Evolutionary conservation across 768 basidiomycete genomes (phyloP), one percentile per base, ranked within the genome.

Genomic region (Gloeostereum incarnatum): DNA sequence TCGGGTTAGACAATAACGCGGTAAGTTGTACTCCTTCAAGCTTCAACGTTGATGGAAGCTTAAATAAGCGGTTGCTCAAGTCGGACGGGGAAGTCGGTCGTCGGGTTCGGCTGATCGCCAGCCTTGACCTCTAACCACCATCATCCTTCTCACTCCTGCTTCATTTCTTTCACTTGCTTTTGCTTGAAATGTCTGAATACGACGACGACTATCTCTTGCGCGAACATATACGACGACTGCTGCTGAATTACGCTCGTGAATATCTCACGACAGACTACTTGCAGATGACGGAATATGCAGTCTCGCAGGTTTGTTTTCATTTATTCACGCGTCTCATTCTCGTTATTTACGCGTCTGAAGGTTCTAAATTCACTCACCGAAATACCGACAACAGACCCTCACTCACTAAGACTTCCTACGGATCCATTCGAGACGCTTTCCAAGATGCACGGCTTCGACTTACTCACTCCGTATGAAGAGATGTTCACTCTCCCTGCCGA

Each of bases 251-350:
- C 47, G 68, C 60, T 5, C 62, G 62, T 24, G 55, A 51, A 13
- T 70, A 84, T 53, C 54, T 78, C 22, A 71, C 76, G 0, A 68
- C 57, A 38, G 65, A 80, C 49, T 69, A 82, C 49, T 54, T 74
- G 31, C 51, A 61, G 10, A 74, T 69, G 47, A 81, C 79, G 3
- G 61, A 72, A 42, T 51, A 58, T 39, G 60, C 65, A 2, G 68
- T 74, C 11, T 47, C 63, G 27, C 61, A 75, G 48, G 80, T 69
- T 39, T 36, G 61, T 36, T 32, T 40, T 42, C 36, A 6, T 24
- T 31, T 27, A 3, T 22, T 24, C 24, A n/a, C 32, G 19, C 19
- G 4, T 18, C 14, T 17, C 25, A 3, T 24, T 20, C 24, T 14
- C 27, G 26, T 30, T 16, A 14, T 35, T 26, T 24, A 29, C 17